phyloP scores from a whole-genome alignment of 2,329 filamentous ascomycete species.

The Scedosporium dehoogii region DNA sequence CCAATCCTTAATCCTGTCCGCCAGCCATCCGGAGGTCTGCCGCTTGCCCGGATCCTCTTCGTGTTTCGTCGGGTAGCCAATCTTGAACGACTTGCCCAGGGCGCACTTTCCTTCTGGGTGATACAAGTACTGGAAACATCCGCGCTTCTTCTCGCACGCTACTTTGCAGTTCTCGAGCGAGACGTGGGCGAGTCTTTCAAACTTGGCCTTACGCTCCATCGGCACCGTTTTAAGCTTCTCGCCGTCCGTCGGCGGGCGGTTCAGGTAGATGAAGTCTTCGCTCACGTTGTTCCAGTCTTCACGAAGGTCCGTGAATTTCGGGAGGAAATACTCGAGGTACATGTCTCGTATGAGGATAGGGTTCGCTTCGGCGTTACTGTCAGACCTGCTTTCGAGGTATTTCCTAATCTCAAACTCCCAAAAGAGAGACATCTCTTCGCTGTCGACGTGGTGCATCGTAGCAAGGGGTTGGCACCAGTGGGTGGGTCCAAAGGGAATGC shows the following conservation, averaged over 20 bases:
- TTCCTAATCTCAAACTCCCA: constrained; percentile 40
- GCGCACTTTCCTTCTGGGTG: constrained; percentile 31
- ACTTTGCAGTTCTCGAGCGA: constrained; percentile 36
- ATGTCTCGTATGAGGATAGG: constrained; percentile 37
- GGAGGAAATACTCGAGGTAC: constrained; percentile 37
- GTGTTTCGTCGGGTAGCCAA: constrained; percentile 27
- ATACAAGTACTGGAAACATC: constrained; percentile 38
- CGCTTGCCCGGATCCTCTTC: constrained; percentile 22
- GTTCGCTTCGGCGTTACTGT: constrained; percentile 19
- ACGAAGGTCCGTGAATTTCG: constrained; percentile 28
- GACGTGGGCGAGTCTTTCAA: constrained; percentile 34
- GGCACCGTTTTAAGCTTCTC: constrained; percentile 25
- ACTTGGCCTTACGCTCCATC: constrained; percentile 26
- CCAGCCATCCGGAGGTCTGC: constrained; percentile 33
- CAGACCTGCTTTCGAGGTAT: constrained; percentile 21
- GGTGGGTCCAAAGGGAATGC: constrained; percentile 33
- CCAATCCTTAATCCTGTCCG: constrained; percentile 37
- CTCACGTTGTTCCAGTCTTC: constrained; percentile 45
- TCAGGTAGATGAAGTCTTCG: constrained; percentile 35
- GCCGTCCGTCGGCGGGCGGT: constrained; percentile 22
- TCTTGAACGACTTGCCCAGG: constrained; percentile 31
- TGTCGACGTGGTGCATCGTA: constrained; percentile 45
- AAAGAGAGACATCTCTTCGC: constrained; percentile 39
- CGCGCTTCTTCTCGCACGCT: constrained; percentile 33
- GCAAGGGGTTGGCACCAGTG: constrained; percentile 50